phyloP scores from a whole-genome alignment of 2,329 filamentous ascomycete species.

The Fusarium sp. region DNA sequence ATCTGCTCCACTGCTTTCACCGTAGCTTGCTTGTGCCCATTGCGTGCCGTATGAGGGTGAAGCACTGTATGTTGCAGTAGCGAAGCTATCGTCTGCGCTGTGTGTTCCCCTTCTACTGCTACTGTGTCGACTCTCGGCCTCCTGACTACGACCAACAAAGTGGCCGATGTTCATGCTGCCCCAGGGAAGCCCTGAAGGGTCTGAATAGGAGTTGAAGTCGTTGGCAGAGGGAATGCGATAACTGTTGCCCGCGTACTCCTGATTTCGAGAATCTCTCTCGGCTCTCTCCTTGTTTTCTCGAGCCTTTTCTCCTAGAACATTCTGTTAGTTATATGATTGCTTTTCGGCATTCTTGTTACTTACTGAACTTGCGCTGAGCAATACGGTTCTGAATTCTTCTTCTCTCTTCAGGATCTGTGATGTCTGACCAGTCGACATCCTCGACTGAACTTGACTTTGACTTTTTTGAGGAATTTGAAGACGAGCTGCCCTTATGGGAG shows the following conservation, averaged over 20 bases:
- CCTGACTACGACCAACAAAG: slow-evolving; percentile 61
- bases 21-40: slow-evolving; percentile 46
- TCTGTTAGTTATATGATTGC: background rate
- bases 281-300: slow-evolving; percentile 73
- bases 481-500: slow-evolving; percentile 43
- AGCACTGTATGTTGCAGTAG: slow-evolving; percentile 41
- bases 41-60: slow-evolving; percentile 36
- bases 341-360: slow-evolving; percentile 40
- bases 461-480: slow-evolving; percentile 48
- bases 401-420: slow-evolving; percentile 75
- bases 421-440: slow-evolving; percentile 72
- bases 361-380: slow-evolving; percentile 80
- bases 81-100: slow-evolving; percentile 47
- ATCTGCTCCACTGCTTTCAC: slow-evolving; percentile 46
- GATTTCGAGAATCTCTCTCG: slow-evolving; percentile 71
- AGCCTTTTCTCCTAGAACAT: slow-evolving; percentile 71
- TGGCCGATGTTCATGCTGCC: slow-evolving; percentile 71
- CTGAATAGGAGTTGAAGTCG: slow-evolving; percentile 61
- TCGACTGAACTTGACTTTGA: slow-evolving; percentile 55
- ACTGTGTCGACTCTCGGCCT: slow-evolving; percentile 56
- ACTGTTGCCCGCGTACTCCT: slow-evolving; percentile 68
- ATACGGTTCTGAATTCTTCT: slow-evolving; percentile 80
- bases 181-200: slow-evolving; percentile 75
- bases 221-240: slow-evolving; percentile 69
- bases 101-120: slow-evolving; percentile 53